phyloP scores from a whole-genome alignment of 2,329 filamentous ascomycete species.

The Xylariaceae sp. region DNA sequence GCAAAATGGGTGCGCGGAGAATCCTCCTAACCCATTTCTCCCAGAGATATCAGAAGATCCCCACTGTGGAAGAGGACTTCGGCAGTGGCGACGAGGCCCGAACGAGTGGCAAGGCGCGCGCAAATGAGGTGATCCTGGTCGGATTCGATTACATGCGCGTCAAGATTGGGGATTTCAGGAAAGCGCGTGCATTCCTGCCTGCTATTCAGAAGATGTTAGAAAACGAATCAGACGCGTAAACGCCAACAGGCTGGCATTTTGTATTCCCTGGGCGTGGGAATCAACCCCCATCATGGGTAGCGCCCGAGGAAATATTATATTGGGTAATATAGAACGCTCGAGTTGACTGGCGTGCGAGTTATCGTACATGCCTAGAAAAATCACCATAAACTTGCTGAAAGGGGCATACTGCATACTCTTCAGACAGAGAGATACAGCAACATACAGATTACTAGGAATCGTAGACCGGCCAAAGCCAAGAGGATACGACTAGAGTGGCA shows the following conservation, averaged over 20 bases:
- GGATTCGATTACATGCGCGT: constrained; percentile 78
- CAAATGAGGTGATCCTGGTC: constrained; percentile 57
- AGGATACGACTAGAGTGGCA: too few relatives aligned
- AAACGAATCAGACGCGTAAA: constrained; percentile 1
- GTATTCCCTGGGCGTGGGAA: background rate
- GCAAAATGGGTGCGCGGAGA: constrained; percentile 70
- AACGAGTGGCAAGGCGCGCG: constrained; percentile 33
- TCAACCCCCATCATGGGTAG: too few relatives aligned
- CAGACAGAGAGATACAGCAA: too few relatives aligned
- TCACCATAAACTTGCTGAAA: too few relatives aligned
- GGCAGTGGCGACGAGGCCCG: constrained; percentile 24
- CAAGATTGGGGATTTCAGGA: constrained; percentile 35
- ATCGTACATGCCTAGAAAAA: too few relatives aligned
- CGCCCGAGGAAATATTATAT: too few relatives aligned
- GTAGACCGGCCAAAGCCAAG: too few relatives aligned
- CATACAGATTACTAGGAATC: too few relatives aligned
- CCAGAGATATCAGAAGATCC: constrained; percentile 81
- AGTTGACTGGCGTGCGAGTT: too few relatives aligned
- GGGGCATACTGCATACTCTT: too few relatives aligned
- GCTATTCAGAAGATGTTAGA: constrained; percentile 31
- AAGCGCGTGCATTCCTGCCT: constrained; percentile 32
- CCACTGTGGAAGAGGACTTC: constrained; percentile 40
- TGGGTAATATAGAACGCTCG: too few relatives aligned
- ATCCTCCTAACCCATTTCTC: constrained; percentile 91
- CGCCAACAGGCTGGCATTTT: background rate